Percentiles rank a stretch among this genome's conserved stretches.
These are phyloP conservation scores for Peronospora farinosa DNA, from an alignment of 352 stramenopile genomes.

Conservation along the genomic window DNA sequence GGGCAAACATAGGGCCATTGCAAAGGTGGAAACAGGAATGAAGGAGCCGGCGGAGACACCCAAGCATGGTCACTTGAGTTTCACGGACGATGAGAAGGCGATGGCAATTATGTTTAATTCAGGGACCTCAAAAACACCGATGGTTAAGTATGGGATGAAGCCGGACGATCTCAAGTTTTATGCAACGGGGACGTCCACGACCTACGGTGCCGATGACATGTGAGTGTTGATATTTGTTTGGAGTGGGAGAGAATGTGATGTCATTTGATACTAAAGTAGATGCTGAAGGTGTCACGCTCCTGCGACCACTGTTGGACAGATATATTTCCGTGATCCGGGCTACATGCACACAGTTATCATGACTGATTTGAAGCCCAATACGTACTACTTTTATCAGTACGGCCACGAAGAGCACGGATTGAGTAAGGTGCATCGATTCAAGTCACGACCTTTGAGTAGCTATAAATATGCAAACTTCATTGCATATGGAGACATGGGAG, in stretches of 20 bases:
- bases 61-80: conserved; percentile 67
- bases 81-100: conserved; percentile 41
- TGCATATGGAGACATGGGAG: conserved; percentile 55
- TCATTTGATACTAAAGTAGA: conserved; percentile 1
- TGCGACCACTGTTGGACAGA: conserved; percentile 38
- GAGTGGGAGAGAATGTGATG: not conserved
- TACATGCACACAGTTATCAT: conserved; percentile 65
- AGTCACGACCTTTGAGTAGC: conserved; percentile 24
- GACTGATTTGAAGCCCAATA: conserved; percentile 32
- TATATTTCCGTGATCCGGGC: conserved; percentile 46
- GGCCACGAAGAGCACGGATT: conserved; percentile 43
- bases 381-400: conserved; percentile 60
- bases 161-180: conserved; percentile 18
- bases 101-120: conserved; percentile 77
- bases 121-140: conserved; percentile 37
- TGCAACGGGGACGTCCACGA: conserved; percentile 40
- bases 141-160: conserved; percentile 37
- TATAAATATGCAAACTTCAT: conserved; percentile 51
- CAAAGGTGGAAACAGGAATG: conserved; percentile 38
- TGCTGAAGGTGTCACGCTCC: conserved; percentile 47
- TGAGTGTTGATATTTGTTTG: conserved; percentile 12
- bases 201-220: conserved; percentile 53
- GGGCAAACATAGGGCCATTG: conserved; percentile 23
- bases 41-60: conserved; percentile 44
- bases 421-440: conserved; percentile 40